Evolutionary conservation across 441 rosid genomes (phyloP), one percentile per base, ranked within the genome.

Genomic region (Kokia cookei): DNA sequence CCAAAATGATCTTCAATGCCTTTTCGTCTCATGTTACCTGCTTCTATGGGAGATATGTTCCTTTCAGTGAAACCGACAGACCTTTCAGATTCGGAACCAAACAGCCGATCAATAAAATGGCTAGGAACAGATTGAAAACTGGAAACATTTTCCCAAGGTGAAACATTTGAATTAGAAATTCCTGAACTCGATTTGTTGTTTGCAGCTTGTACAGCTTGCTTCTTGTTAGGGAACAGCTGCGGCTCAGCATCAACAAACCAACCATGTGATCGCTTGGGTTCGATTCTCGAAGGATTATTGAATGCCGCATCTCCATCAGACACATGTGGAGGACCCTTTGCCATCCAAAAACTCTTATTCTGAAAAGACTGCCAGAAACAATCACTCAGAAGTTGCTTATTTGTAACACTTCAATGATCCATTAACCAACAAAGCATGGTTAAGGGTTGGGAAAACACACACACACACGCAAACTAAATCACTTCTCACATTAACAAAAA

Each of bases 171-270:
- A 54, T 76, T 75, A 26, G 82, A 53, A 53, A 81, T 77, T 17
- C 82, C 89, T 65, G 79, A 57, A 7, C 73, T 69, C 4, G 75
- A 42, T 69, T 77, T 69, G 68, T 79, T 78, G 14, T 75, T 73
- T 65, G 82, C 76, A 66, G 77, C 86, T 54, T 90, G 88, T 29
- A 79, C 50, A 22, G 89, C 89, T 80, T 85, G 95, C 76, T 85
- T 88, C 83, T 90, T 90, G 80, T 83, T 88, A 58, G 89, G 84
- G 45, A 85, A 84, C 62, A 78, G 70, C 74, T 88, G 89, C 12
- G 87, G 73, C 65, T 84, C 88, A 54, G 85, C 78, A 73, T 82
- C 87, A 3, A 82, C 75, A 78, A 90, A 84, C 93, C 93, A 90
- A 55, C 85, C 84, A 73, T 86, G 87, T 54, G 90, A 75, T 47